A percentile compares a stretch with the other conserved stretches of the same genome.
Evolutionary conservation across 2,329 filamentous ascomycete species (phyloP).

Genomic region (Ophiocordyceps australis): DNA sequence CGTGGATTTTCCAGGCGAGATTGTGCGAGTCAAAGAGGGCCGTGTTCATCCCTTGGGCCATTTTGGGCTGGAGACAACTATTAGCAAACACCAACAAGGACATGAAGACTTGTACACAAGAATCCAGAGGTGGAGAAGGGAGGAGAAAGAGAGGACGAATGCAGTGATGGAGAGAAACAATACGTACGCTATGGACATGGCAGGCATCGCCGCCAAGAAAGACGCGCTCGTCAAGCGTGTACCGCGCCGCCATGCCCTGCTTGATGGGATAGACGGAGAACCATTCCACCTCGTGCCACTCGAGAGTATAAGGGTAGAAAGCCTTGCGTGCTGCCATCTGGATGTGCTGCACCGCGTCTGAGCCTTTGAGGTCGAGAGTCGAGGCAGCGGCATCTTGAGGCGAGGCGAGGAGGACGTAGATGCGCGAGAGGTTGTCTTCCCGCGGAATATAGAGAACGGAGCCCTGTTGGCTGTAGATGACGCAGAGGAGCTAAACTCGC

Average conservation of each 20-base stretch:
- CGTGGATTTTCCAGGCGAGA: conserved; percentile 89
- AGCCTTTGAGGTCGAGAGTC: conserved; percentile 44
- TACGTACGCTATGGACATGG: conserved; percentile 58
- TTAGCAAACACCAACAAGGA: too few species aligned
- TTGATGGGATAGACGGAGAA: conserved; percentile 64
- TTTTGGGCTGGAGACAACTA: too few species aligned
- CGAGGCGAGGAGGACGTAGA: conserved; percentile 50
- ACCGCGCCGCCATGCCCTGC: conserved; percentile 51
- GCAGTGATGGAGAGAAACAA: too few species aligned
- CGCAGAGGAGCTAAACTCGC: conserved; percentile 51
- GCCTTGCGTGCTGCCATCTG: too few species aligned
- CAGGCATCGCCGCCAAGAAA: conserved; percentile 66
- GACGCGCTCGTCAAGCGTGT: conserved; percentile 49
- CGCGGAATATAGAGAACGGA: conserved; percentile 69
- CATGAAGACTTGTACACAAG: too few species aligned
- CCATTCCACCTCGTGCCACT: conserved; percentile 53
- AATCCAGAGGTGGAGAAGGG: too few species aligned
- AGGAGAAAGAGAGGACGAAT: too few species aligned
- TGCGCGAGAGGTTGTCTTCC: conserved; percentile 48
- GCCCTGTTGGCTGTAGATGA: conserved; percentile 55
- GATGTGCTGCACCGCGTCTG: conserved; percentile 45
- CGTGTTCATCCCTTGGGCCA: conserved; percentile 66
- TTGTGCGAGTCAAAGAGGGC: conserved; percentile 71
- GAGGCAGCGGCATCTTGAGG: conserved; percentile 43
- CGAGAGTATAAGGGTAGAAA: conserved; percentile 45